phyloP scores from a whole-genome alignment of 495 filamentous ascomycete genomes.

The Aspergillus taichungensis region DNA sequence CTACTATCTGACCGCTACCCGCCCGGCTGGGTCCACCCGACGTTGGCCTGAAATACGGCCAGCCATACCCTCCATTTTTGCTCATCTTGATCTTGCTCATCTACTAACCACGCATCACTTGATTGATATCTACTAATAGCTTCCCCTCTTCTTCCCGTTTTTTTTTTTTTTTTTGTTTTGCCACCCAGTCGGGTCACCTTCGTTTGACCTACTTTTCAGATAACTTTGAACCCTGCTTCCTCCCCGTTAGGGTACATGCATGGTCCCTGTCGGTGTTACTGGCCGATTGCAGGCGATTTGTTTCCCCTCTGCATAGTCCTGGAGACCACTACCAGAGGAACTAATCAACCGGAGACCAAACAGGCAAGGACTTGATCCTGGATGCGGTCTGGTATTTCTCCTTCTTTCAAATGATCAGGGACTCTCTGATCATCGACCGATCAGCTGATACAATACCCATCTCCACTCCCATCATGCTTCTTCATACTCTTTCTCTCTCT shows the following conservation, averaged over 20 bases:
- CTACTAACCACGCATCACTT: neutral
- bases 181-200: too few species aligned
- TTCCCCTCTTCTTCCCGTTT: neutral
- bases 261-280: neutral
- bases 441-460: neutral
- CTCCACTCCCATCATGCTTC: slow-evolving; percentile 1
- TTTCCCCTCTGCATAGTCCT: neutral
- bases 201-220: too few species aligned
- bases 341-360: too few species aligned
- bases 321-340: too few species aligned
- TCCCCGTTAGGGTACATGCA: neutral
- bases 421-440: neutral
- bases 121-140: neutral
- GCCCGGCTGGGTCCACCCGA: neutral
- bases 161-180: neutral
- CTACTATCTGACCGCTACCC: neutral
- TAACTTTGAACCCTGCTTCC: too few species aligned
- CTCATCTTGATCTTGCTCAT: neutral
- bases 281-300: neutral
- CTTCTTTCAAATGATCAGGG: neutral
- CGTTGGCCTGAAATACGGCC: neutral
- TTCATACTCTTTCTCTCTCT: slow-evolving; percentile 12
- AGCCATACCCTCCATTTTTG: neutral
- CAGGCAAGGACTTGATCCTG: too few species aligned
- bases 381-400: neutral